Evolutionary conservation across 306 rosid genomes (phyloP).

Genomic region (Vicia sativa): DNA sequence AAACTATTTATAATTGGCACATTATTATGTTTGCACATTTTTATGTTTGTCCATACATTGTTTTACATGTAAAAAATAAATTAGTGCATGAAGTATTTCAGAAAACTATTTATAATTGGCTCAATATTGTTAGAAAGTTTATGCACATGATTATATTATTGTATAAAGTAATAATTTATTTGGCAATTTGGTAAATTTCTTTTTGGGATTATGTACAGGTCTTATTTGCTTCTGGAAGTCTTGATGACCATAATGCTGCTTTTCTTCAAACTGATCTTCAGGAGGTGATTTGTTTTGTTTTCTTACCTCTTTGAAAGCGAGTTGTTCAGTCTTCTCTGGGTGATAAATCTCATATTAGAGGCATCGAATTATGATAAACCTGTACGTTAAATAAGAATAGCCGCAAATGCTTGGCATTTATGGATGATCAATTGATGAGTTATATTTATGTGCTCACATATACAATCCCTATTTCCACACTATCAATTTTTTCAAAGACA

Average conservation of each 20-base stretch:
- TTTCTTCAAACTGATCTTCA: constrained; percentile 69
- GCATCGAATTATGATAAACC: neutral
- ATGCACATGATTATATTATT: neutral
- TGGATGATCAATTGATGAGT: constrained; percentile 13
- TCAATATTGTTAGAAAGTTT: constrained; percentile 20
- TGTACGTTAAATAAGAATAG: constrained; percentile 13
- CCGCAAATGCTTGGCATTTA: constrained; percentile 2
- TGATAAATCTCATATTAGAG: constrained; percentile 19
- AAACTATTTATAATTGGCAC: too few relatives aligned
- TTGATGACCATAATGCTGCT: constrained; percentile 54
- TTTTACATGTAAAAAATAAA: constrained; percentile 26
- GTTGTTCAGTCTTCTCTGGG: constrained; percentile 24
- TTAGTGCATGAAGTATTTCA: constrained; percentile 28
- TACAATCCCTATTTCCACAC: neutral
- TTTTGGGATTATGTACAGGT: constrained; percentile 54
- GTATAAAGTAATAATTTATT: constrained; percentile 7
- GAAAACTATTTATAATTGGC: constrained; percentile 16
- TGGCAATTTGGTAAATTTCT: constrained; percentile 8
- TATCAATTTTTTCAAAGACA: constrained; percentile 7
- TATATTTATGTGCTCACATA: neutral
- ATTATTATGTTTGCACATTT: constrained; percentile 21
- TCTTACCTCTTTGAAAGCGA: neutral
- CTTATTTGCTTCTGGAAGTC: constrained; percentile 69
- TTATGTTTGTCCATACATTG: constrained; percentile 22
- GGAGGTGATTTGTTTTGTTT: constrained; percentile 61